Conservation (phyloP, 2,329 filamentous ascomycete species). For the Fusarium sp. region DNA sequence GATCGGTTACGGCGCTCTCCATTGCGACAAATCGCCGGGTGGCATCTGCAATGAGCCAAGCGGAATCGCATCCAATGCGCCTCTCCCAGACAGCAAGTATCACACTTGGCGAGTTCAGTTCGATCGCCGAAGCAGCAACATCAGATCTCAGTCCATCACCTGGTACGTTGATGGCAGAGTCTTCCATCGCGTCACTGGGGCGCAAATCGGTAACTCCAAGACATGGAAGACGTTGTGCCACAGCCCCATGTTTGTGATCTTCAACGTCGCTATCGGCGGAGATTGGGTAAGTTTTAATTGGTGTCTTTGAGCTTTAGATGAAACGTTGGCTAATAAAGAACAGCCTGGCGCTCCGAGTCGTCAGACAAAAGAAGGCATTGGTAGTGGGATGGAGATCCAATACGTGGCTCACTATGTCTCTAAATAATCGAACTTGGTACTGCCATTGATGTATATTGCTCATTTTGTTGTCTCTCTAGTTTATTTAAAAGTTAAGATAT, state of each 20-base stretch:
- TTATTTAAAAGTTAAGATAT: too few species aligned
- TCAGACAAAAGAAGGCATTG: slow-evolving; percentile 58
- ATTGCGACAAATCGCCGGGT: slow-evolving; percentile 60
- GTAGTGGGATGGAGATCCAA: slow-evolving; percentile 62
- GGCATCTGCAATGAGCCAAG: slow-evolving; percentile 64
- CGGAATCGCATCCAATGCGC: slow-evolving; percentile 53
- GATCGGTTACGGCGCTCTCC: slow-evolving; percentile 61
- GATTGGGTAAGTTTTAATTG: slow-evolving; percentile 57
- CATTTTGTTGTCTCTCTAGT: background rate
- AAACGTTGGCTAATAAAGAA: slow-evolving; percentile 7
- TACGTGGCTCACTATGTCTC: slow-evolving; percentile 60
- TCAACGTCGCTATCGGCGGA: slow-evolving; percentile 68
- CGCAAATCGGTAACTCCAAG: slow-evolving; percentile 56
- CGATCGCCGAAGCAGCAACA: slow-evolving; percentile 60
- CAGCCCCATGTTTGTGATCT: slow-evolving; percentile 61
- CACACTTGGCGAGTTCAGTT: slow-evolving; percentile 63
- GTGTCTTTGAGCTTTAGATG: rapidly evolving
- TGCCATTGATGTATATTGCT: background rate
- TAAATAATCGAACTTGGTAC: slow-evolving; percentile 23
- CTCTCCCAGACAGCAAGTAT: slow-evolving; percentile 55
- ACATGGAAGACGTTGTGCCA: slow-evolving; percentile 64
- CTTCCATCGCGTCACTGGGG: slow-evolving; percentile 58
- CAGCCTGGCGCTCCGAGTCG: slow-evolving; percentile 62
- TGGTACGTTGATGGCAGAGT: slow-evolving; percentile 61
- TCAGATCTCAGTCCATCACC: slow-evolving; percentile 60